Conservation (phyloP, 805 yeast species). For the Zygosaccharomyces rouxii region DNA sequence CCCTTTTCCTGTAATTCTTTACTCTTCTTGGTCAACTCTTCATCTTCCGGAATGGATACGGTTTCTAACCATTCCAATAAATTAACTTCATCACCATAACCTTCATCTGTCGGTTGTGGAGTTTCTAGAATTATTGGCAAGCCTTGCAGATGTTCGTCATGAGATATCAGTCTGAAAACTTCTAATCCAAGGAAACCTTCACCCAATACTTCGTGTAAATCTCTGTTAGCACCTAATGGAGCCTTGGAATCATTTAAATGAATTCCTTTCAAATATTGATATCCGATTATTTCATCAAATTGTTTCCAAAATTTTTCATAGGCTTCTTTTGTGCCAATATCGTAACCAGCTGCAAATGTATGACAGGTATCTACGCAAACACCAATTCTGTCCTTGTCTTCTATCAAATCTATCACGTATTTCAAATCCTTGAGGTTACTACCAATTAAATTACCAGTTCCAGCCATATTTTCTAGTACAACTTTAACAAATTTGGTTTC, state of each 20-base stretch:
- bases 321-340: slow-evolving; percentile 55
- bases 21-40: slow-evolving; percentile 48
- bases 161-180: slow-evolving; percentile 72
- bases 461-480: slow-evolving; percentile 96
- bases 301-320: slow-evolving; percentile 68
- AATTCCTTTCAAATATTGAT: slow-evolving; percentile 67
- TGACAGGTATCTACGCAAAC: slow-evolving; percentile 97
- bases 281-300: slow-evolving; percentile 73
- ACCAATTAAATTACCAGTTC: slow-evolving; percentile 89
- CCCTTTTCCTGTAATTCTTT: slow-evolving; percentile 56
- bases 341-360: slow-evolving; percentile 94
- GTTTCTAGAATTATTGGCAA: slow-evolving; percentile 87
- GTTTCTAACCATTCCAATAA: slow-evolving; percentile 70
- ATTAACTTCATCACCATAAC: slow-evolving; percentile 79
- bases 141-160: slow-evolving; percentile 52
- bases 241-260: slow-evolving; percentile 95
- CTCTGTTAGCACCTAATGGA: slow-evolving; percentile 84
- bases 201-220: slow-evolving; percentile 86
- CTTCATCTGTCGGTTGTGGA: slow-evolving; percentile 65
- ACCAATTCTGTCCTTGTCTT: slow-evolving; percentile 81
- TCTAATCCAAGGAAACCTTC: slow-evolving; percentile 86
- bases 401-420: slow-evolving; percentile 70
- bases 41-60: slow-evolving; percentile 40
- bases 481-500: slow-evolving; percentile 78
- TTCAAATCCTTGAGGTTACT: slow-evolving; percentile 70